phyloP scores from a whole-genome alignment of 2,329 filamentous ascomycete species.

The Fusarium siculi region DNA sequence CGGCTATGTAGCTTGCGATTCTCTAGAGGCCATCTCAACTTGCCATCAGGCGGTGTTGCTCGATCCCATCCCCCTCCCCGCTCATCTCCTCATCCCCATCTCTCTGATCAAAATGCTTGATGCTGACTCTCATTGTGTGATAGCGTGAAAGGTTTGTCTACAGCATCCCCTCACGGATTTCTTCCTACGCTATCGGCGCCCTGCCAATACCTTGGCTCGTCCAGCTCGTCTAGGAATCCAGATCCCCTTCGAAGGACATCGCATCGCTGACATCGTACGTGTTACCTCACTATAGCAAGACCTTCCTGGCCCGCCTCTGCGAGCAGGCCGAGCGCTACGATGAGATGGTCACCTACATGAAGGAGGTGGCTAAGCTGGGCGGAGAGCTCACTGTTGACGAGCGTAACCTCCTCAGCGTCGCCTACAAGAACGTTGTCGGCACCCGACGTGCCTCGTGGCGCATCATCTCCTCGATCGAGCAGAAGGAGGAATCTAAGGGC shows the following conservation, averaged over 20 bases:
- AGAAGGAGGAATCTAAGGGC: slow-evolving; percentile 99
- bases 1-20: slow-evolving; percentile 8
- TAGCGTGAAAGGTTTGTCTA: slow-evolving; percentile 76
- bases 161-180: slow-evolving; percentile 25
- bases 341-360: slow-evolving; percentile 99
- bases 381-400: slow-evolving; percentile 92
- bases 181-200: slow-evolving; percentile 22
- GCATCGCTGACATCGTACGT: slow-evolving; percentile 44
- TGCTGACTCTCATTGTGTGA: slow-evolving; percentile 52
- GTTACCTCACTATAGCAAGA: slow-evolving; percentile 77
- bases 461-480: slow-evolving; percentile 99
- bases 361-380: slow-evolving; percentile 94
- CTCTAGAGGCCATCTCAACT: background rate
- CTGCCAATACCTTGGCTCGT: slow-evolving; percentile 27
- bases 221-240: slow-evolving; percentile 28
- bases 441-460: slow-evolving; percentile 98
- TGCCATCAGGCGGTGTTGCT: background rate
- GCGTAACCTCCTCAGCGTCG: slow-evolving; percentile 97
- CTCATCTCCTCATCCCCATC: slow-evolving; percentile 18
- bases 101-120: slow-evolving; percentile 26
- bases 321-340: slow-evolving; percentile 99
- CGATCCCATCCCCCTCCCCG: background rate
- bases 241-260: slow-evolving; percentile 34
- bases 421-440: slow-evolving; percentile 99
- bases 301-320: slow-evolving; percentile 99